These are phyloP conservation scores for Ophiostoma australiae DNA, from an alignment of 2,329 filamentous ascomycete species.

Conservation along the genomic window DNA sequence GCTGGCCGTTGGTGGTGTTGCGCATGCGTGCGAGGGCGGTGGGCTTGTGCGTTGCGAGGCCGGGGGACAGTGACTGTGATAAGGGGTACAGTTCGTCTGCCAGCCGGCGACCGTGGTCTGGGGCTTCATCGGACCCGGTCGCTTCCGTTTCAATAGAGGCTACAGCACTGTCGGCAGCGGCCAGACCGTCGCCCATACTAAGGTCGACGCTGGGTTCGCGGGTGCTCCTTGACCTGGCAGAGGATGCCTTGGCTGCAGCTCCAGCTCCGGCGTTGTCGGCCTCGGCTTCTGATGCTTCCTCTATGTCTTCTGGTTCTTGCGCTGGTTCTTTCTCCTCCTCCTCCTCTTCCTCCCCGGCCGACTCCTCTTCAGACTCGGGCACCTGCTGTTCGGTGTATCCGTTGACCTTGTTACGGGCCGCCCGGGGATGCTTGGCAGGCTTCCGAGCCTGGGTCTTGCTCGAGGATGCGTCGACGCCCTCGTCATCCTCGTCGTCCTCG, in stretches of 20 bases:
- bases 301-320: neutral
- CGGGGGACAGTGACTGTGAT: slow-evolving; percentile 22
- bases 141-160: neutral
- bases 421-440: neutral
- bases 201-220: slow-evolving; percentile 23
- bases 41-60: slow-evolving; percentile 12
- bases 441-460: neutral
- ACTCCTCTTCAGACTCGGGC: slow-evolving; percentile 19
- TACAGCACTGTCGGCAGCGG: neutral
- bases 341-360: neutral
- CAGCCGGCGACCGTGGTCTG: neutral
- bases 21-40: slow-evolving; percentile 13
- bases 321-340: neutral
- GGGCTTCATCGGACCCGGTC: neutral
- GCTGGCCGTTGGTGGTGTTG: neutral
- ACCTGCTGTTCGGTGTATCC: slow-evolving; percentile 20
- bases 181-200: slow-evolving; percentile 20
- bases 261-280: neutral
- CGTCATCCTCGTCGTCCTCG: neutral
- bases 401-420: slow-evolving; percentile 3
- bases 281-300: neutral
- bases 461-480: neutral
- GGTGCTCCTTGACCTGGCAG: slow-evolving; percentile 4
- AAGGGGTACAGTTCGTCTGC: neutral
- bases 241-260: neutral